A percentile compares a stretch with the other conserved stretches of the same genome.
These are phyloP conservation scores for Neopestalotiopsis clavispora DNA, from an alignment of 2,329 filamentous ascomycete species.

Conservation along the genomic window DNA sequence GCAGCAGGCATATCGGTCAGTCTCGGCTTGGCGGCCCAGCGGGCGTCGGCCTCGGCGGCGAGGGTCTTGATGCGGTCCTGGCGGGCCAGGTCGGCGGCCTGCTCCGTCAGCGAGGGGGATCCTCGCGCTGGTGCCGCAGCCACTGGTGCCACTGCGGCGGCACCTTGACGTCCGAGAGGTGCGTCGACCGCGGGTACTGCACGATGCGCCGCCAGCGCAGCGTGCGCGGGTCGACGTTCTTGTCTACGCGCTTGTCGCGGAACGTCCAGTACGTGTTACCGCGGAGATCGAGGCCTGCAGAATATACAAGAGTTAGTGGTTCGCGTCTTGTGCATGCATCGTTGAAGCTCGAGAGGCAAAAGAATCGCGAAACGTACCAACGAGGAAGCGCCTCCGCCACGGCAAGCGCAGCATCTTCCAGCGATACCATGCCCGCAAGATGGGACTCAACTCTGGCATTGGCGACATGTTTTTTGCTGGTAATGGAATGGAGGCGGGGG, in stretches of 20 bases:
- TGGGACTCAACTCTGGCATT: constrained; percentile 40
- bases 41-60: constrained; percentile 65
- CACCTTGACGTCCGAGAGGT: constrained; percentile 60
- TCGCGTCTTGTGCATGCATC: background rate
- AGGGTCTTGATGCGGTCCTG: constrained; percentile 59
- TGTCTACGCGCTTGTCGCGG: constrained; percentile 43
- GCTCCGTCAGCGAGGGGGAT: constrained; percentile 61
- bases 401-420: constrained; percentile 68
- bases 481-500: background rate
- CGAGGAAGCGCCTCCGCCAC: constrained; percentile 67
- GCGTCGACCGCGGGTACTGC: constrained; percentile 58
- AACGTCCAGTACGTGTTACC: constrained; percentile 76
- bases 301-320: background rate
- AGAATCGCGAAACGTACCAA: constrained; percentile 49
- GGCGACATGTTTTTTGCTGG: constrained; percentile 33
- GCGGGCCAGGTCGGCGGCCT: constrained; percentile 56
- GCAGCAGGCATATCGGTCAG: constrained; percentile 10
- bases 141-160: constrained; percentile 72
- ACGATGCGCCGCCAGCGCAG: constrained; percentile 66
- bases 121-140: constrained; percentile 63
- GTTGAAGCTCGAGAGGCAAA: background rate
- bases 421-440: constrained; percentile 56
- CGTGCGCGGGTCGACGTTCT: constrained; percentile 33
- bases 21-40: constrained; percentile 65
- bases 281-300: constrained; percentile 64